These are phyloP conservation scores for Penicillium paradoxum DNA, from an alignment of 495 filamentous ascomycete species.

Conservation along the genomic window DNA sequence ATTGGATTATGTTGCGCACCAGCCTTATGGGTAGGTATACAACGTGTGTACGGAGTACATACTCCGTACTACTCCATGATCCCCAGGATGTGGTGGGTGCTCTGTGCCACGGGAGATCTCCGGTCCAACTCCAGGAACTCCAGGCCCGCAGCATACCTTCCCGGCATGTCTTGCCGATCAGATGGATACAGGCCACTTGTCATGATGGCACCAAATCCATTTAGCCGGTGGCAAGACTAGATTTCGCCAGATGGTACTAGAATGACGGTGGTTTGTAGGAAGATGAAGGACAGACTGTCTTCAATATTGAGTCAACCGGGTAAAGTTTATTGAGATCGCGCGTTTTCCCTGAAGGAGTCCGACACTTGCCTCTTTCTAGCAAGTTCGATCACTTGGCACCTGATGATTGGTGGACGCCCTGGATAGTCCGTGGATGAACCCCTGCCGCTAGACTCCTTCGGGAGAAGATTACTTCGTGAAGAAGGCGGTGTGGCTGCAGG, in stretches of 20 bases:
- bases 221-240: background rate
- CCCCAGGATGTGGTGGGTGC: background rate
- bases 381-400: conserved; percentile 28
- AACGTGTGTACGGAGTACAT: background rate
- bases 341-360: conserved; percentile 5
- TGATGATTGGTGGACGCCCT: conserved; percentile 9
- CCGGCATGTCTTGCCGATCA: background rate
- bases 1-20: background rate
- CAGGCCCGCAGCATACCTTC: background rate
- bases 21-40: background rate
- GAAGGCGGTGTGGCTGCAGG: conserved; percentile 26
- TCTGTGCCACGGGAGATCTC: conserved; percentile 5
- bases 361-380: conserved; percentile 25
- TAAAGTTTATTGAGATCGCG: background rate
- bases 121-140: background rate
- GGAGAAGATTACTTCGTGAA: conserved; percentile 5
- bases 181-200: background rate
- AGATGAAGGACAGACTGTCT: background rate
- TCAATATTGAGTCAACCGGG: background rate
- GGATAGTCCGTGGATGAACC: conserved; percentile 3
- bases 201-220: background rate
- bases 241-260: background rate
- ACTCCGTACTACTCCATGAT: background rate
- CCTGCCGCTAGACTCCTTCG: conserved; percentile 3
- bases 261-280: background rate